These are phyloP conservation scores for Diplodia sapinea DNA, from an alignment of 2,329 filamentous ascomycete species.

Conservation along the genomic window DNA sequence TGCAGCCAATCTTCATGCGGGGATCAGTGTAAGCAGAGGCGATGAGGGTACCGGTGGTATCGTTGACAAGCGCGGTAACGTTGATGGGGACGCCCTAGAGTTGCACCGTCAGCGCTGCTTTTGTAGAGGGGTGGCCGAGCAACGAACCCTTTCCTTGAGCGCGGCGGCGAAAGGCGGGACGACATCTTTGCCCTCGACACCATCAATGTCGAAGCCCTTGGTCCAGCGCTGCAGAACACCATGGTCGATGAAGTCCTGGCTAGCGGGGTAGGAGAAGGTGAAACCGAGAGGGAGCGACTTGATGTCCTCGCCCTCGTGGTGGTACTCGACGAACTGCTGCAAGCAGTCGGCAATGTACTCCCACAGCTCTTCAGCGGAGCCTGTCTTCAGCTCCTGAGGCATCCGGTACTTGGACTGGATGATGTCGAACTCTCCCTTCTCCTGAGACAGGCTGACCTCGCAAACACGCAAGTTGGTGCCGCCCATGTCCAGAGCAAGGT, in stretches of 20 bases:
- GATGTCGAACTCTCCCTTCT: constrained; percentile 92
- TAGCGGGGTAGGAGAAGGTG: constrained; percentile 95
- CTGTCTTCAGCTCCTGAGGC: constrained; percentile 91
- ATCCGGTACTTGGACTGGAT: constrained; percentile 96
- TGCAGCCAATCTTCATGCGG: constrained; percentile 92
- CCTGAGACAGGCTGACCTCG: constrained; percentile 85
- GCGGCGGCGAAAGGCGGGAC: constrained; percentile 87
- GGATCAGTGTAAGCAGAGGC: constrained; percentile 96
- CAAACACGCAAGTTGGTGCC: constrained; percentile 95
- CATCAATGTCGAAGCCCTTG: constrained; percentile 93
- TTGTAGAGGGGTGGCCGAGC: constrained; percentile 19
- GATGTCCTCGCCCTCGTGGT: constrained; percentile 71
- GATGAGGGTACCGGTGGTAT: constrained; percentile 95
- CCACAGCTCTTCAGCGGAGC: constrained; percentile 85
- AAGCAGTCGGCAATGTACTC: constrained; percentile 94
- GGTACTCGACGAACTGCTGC: constrained; percentile 87
- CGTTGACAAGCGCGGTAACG: constrained; percentile 91
- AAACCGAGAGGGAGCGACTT: constrained; percentile 81
- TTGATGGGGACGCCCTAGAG: constrained; percentile 88
- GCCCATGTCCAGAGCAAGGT: constrained; percentile 91
- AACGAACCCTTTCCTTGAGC: constrained; percentile 68
- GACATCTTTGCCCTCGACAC: constrained; percentile 89
- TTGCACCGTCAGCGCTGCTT: constrained; percentile 53
- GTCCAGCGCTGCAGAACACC: constrained; percentile 95
- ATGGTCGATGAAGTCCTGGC: constrained; percentile 91